Conservation (phyloP, 306 rosid genomes). For the Cucurbita moschata region DNA sequence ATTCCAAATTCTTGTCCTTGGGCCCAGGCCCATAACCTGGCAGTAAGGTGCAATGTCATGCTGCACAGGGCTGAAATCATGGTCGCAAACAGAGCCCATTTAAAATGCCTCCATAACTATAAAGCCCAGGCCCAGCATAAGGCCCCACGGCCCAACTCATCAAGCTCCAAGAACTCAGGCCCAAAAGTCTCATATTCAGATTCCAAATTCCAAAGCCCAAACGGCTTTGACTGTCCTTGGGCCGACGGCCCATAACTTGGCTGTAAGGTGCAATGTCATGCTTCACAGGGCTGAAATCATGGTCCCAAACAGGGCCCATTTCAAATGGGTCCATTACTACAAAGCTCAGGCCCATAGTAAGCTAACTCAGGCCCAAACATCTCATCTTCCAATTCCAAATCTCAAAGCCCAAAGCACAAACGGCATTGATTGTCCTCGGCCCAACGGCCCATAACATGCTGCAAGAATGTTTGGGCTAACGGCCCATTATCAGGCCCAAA, state of each 20-base stretch:
- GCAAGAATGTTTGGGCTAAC: slow-evolving; percentile 14
- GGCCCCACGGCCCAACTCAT: slow-evolving; percentile 60
- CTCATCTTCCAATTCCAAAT: slow-evolving; percentile 46
- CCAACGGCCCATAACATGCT: slow-evolving; percentile 68
- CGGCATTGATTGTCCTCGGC: slow-evolving; percentile 66
- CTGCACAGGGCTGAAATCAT: slow-evolving; percentile 57
- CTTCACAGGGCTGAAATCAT: slow-evolving; percentile 58
- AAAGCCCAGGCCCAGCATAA: slow-evolving; percentile 46
- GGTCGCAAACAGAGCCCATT: slow-evolving; percentile 5
- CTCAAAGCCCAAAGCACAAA: slow-evolving; percentile 45
- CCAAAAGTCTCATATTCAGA: slow-evolving; percentile 65
- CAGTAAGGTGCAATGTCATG: slow-evolving; percentile 70
- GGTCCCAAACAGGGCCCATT: slow-evolving; percentile 8
- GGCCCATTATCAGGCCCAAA: too few relatives aligned
- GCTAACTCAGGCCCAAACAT: slow-evolving; percentile 92
- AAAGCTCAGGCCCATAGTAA: slow-evolving; percentile 47
- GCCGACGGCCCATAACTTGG: slow-evolving; percentile 63
- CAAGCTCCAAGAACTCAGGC: slow-evolving; percentile 84
- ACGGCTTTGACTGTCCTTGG: slow-evolving; percentile 59
- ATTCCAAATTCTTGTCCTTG: too few relatives aligned
- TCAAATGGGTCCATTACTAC: slow-evolving; percentile 53
- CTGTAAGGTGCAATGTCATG: slow-evolving; percentile 69
- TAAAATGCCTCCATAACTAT: slow-evolving; percentile 49
- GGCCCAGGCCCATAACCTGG: slow-evolving; percentile 31
- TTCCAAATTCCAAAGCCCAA: slow-evolving; percentile 40